These are phyloP conservation scores for Candida verbasci DNA, from an alignment of 805 yeast species.

Conservation along the genomic window DNA sequence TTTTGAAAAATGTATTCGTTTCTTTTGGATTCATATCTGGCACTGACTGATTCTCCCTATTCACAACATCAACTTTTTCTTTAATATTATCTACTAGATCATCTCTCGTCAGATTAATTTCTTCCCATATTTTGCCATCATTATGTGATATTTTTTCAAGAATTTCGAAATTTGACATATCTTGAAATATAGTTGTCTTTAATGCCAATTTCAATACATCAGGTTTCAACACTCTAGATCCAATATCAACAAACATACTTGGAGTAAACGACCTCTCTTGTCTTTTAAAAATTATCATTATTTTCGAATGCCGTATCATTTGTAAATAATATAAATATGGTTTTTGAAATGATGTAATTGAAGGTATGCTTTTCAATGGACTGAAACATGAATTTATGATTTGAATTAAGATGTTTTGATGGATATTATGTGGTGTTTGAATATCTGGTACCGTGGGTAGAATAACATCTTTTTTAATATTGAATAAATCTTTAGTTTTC, in stretches of 20 bases:
- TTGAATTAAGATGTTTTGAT: constrained; percentile 10
- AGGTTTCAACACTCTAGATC: background rate
- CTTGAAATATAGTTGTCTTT: constrained; percentile 3
- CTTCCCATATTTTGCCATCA: constrained; percentile 3
- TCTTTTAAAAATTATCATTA: constrained; percentile 25
- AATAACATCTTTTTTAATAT: background rate
- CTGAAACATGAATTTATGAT: constrained; percentile 13
- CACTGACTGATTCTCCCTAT: constrained; percentile 4
- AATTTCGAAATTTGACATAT: constrained; percentile 5
- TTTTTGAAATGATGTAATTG: background rate
- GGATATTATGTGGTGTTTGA: background rate
- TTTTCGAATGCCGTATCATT: constrained; percentile 21
- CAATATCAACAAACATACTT: too few species aligned
- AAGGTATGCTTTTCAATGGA: constrained; percentile 3
- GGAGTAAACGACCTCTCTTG: constrained; percentile 23
- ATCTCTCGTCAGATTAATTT: constrained; percentile 10
- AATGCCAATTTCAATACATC: constrained; percentile 28
- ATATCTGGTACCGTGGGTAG: background rate
- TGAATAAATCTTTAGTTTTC: constrained; percentile 3
- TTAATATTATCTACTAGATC: constrained; percentile 10
- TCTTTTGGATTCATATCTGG: background rate
- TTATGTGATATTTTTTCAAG: constrained; percentile 2
- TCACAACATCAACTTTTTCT: constrained; percentile 4
- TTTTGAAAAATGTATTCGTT: background rate
- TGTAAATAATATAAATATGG: background rate